Conservation (phyloP, 345 rosid species). For the Corchorus olitorius region DNA sequence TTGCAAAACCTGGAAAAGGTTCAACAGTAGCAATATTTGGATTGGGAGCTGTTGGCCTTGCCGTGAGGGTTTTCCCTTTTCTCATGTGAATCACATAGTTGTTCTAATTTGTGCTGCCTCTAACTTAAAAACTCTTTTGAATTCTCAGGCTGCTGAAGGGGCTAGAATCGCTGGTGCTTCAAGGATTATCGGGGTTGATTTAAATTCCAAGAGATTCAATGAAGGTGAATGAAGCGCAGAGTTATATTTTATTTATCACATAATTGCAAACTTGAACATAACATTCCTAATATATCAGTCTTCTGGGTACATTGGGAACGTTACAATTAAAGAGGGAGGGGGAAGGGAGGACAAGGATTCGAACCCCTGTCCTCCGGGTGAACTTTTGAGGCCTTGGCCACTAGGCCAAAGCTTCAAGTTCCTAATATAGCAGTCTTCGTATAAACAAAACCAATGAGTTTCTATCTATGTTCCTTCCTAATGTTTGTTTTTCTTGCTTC, state of each 20-base stretch:
- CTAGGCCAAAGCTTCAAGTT: too few relatives aligned
- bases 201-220: slow-evolving; percentile 33
- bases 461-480: background rate
- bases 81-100: too few relatives aligned
- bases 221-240: slow-evolving; percentile 6
- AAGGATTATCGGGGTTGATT: slow-evolving; percentile 45
- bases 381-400: too few relatives aligned
- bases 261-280: too few relatives aligned
- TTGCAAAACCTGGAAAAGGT: slow-evolving; percentile 37
- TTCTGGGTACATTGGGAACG: too few relatives aligned
- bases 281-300: too few relatives aligned
- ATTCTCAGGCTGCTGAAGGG: slow-evolving; percentile 39
- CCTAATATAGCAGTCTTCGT: too few relatives aligned
- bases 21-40: slow-evolving; percentile 43
- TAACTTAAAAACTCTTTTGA: background rate
- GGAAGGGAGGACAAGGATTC: too few relatives aligned
- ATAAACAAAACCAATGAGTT: too few relatives aligned
- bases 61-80: slow-evolving; percentile 25
- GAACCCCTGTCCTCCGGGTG: too few relatives aligned
- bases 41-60: slow-evolving; percentile 36
- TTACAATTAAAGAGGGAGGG: too few relatives aligned
- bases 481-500: background rate
- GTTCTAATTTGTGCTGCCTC: background rate
- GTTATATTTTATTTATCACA: too few relatives aligned
- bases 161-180: slow-evolving; percentile 44